Percentiles rank a stretch among this genome's conserved stretches.
These are phyloP conservation scores for Plasmodium vivax DNA, from an alignment of 169 alveolate species.

Conservation along the genomic window DNA sequence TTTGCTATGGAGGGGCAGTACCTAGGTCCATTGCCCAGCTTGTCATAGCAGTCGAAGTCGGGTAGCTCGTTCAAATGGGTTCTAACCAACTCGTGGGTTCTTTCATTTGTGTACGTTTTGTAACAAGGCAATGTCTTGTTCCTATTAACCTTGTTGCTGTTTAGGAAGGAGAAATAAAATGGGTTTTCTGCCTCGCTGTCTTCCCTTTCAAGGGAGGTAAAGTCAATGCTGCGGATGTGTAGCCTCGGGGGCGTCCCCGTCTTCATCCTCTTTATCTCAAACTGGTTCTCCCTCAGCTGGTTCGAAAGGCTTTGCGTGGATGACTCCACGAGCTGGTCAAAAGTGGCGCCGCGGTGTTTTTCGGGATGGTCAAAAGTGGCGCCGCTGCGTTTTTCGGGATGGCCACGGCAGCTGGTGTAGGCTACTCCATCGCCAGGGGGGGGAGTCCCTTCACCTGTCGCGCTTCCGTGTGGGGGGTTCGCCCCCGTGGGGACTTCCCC, in stretches of 20 bases:
- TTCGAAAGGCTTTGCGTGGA: conserved; percentile 38
- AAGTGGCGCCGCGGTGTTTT: neutral
- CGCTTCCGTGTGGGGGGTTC: neutral
- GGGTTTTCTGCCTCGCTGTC: conserved; percentile 85
- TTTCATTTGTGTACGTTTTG: conserved; percentile 86
- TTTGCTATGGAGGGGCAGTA: conserved; percentile 93
- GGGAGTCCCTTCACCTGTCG: neutral
- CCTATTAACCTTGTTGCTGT: conserved; percentile 66
- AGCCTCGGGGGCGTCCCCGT: conserved; percentile 95
- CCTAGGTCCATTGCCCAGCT: conserved; percentile 93
- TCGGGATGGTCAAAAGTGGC: neutral
- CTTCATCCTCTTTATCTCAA: conserved; percentile 77
- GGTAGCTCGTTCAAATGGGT: conserved; percentile 83
- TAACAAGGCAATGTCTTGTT: conserved; percentile 84
- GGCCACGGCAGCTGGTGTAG: neutral
- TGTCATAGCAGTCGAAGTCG: conserved; percentile 83
- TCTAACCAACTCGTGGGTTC: conserved; percentile 84
- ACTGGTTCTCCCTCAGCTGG: conserved; percentile 61
- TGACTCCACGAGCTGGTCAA: conserved; percentile 31
- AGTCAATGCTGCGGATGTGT: conserved; percentile 84
- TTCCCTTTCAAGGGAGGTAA: conserved; percentile 85
- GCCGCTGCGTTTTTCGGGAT: neutral
- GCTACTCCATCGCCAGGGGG: neutral
- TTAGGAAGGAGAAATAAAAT: conserved; percentile 86
- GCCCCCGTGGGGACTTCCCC: neutral